Percentiles rank a stretch among this genome's conserved stretches.
Conservation (phyloP, 2,329 filamentous ascomycete genomes). For the Ascomycota sp. region DNA sequence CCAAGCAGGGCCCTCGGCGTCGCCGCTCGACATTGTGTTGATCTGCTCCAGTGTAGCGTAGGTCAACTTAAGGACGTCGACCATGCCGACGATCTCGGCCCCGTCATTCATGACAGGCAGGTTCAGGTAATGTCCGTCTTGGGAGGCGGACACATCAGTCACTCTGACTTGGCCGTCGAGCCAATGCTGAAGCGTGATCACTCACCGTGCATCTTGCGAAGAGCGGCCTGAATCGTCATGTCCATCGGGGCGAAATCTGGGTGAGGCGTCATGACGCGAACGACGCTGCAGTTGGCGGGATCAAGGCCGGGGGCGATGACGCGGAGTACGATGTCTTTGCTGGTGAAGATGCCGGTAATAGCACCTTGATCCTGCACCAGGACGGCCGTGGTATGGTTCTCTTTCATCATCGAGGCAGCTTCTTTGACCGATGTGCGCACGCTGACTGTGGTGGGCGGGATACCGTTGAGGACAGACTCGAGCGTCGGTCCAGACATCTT, state of each 20-base stretch:
- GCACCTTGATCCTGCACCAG: conserved; percentile 90
- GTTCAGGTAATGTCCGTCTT: conserved; percentile 95
- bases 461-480: conserved; percentile 77
- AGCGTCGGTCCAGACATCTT: conserved; percentile 98
- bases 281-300: conserved; percentile 84
- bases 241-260: conserved; percentile 96
- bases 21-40: conserved; percentile 75
- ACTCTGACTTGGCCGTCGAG: no score
- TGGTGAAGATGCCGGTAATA: conserved; percentile 97
- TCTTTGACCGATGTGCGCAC: conserved; percentile 93
- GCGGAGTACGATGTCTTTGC: conserved; percentile 93
- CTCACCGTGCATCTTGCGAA: conserved; percentile 96
- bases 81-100: conserved; percentile 97
- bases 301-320: conserved; percentile 94
- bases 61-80: conserved; percentile 91
- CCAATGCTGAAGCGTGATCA: conserved; percentile 2
- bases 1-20: conserved; percentile 90
- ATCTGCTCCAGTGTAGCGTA: conserved; percentile 96
- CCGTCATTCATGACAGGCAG: conserved; percentile 93
- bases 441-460: conserved; percentile 82
- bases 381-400: conserved; percentile 92
- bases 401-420: conserved; percentile 88
- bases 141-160: no score
- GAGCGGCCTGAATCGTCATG: conserved; percentile 94
- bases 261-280: conserved; percentile 96